Evolutionary conservation across 179 eudicot genomes (phyloP), one percentile per base, ranked within the genome.

Genomic region (Camellia oleifera): DNA sequence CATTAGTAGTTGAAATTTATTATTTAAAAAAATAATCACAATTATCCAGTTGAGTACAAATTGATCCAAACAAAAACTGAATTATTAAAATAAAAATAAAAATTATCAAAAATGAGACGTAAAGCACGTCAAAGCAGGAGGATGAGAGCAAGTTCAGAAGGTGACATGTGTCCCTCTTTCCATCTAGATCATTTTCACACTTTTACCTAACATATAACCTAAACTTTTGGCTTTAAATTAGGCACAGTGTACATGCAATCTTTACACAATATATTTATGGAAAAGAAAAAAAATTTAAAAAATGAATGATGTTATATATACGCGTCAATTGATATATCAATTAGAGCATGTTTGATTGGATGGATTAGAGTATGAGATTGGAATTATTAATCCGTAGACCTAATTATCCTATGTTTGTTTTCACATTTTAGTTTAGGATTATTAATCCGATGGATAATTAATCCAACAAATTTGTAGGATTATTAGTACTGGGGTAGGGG

Each of bases 191-290:
- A 32, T 65, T 44, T 53, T 66, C 62, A 17, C 73, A 52, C 73
- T 53, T 53, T 67, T 26, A 77, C 80, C 80, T 66, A 77, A 77
- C 80, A 53, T 76, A 40, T 68, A 4, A 77, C 80, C 80, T 52
- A 64, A 64, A 77, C 50, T 14, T 32, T 77, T 66, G 73, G 73
- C 62, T 66, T 66, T 53, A 32, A 72, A 52, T 40, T 64, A 10
- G 7, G 7, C 63, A 26, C 13, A 46, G 74, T 77, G 73, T 63
- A 18, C 52, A 32, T 53, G 26, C 60, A 11, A 0, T 8, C 32
- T 45, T 46, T 42, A 52, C 48, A 69, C 13, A 10, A 70, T 70
- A 70, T 70, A n/a, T 15, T 9, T 18, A 69, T 3, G 20, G 5
- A 46, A 18, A 48, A 45, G 11, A 17, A 68, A 66, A 69, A 0